These are phyloP conservation scores for Ogataea ganodermae DNA, from an alignment of 805 yeast genomes.

Conservation along the genomic window DNA sequence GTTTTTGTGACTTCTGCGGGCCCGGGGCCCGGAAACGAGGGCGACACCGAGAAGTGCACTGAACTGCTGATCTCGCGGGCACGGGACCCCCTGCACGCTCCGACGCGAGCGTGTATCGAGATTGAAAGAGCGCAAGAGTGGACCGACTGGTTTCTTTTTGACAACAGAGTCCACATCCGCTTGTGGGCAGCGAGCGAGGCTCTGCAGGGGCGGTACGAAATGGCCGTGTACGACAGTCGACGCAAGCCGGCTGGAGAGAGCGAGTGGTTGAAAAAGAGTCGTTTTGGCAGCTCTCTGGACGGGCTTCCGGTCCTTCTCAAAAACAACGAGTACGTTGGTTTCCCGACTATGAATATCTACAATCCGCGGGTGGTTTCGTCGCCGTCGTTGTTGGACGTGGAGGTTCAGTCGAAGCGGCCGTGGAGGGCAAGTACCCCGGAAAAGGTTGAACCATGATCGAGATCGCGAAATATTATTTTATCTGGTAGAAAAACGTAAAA, in stretches of 20 bases:
- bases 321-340: not conserved
- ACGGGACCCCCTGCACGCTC: conserved; percentile 3
- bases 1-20: conserved; percentile 4
- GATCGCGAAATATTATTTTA: too few species aligned
- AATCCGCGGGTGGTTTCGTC: not conserved
- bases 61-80: conserved; percentile 14
- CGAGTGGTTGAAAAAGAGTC: conserved; percentile 7
- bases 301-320: conserved; percentile 11
- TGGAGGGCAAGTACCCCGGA: too few species aligned
- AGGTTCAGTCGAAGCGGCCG: not conserved
- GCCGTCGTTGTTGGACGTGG: not conserved
- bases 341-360: conserved; percentile 3
- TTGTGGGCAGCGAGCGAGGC: not conserved
- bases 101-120: not conserved
- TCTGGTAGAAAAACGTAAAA: too few species aligned
- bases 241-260: conserved; percentile 1
- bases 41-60: not conserved
- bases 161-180: conserved; percentile 15
- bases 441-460: too few species aligned
- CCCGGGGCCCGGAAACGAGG: not conserved
- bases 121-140: conserved; percentile 5
- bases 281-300: conserved; percentile 3
- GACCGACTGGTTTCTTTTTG: conserved; percentile 16
- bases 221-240: conserved; percentile 8
- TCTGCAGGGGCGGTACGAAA: conserved; percentile 8